A percentile compares a stretch with the other conserved stretches of the same genome.
Evolutionary conservation across 768 basidiomycete species (phyloP).

Genomic region (Leccinum imitatum): DNA sequence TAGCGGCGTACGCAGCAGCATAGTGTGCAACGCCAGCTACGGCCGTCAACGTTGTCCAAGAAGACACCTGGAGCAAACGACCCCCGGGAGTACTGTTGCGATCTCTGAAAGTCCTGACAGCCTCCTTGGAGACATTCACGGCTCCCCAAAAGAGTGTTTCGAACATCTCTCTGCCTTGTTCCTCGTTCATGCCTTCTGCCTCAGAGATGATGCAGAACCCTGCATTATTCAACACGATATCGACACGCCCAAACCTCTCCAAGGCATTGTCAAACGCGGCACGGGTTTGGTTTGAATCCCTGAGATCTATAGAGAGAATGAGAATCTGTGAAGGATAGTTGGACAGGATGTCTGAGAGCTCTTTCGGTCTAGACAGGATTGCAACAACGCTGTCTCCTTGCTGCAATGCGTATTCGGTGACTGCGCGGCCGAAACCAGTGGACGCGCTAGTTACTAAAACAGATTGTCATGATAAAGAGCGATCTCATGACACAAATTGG

Average conservation of each 20-base stretch:
- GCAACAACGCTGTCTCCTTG: constrained; percentile 44
- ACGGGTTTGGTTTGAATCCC: constrained; percentile 29
- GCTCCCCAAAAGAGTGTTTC: constrained; percentile 42
- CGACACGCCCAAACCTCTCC: constrained; percentile 41
- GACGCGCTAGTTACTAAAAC: constrained; percentile 42
- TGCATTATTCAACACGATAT: constrained; percentile 49
- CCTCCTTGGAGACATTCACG: constrained; percentile 32
- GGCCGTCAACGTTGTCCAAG: constrained; percentile 27
- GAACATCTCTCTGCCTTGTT: constrained; percentile 36
- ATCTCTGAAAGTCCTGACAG: constrained; percentile 38
- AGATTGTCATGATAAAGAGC: background rate
- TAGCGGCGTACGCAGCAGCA: constrained; percentile 27
- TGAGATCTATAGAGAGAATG: constrained; percentile 42
- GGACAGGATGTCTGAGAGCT: constrained; percentile 29
- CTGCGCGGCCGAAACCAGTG: constrained; percentile 38
- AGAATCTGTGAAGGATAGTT: constrained; percentile 36
- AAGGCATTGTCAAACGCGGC: constrained; percentile 36
- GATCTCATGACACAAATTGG: background rate
- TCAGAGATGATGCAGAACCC: constrained; percentile 32
- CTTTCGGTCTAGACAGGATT: constrained; percentile 35
- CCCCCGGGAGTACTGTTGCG: constrained; percentile 41
- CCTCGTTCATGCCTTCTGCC: constrained; percentile 38
- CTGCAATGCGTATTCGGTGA: constrained; percentile 35
- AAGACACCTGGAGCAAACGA: constrained; percentile 38
- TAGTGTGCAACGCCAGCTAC: constrained; percentile 17